Evolutionary conservation across 1,284 basidiomycete species (phyloP).

Genomic region (Trichosporon inkin): DNA sequence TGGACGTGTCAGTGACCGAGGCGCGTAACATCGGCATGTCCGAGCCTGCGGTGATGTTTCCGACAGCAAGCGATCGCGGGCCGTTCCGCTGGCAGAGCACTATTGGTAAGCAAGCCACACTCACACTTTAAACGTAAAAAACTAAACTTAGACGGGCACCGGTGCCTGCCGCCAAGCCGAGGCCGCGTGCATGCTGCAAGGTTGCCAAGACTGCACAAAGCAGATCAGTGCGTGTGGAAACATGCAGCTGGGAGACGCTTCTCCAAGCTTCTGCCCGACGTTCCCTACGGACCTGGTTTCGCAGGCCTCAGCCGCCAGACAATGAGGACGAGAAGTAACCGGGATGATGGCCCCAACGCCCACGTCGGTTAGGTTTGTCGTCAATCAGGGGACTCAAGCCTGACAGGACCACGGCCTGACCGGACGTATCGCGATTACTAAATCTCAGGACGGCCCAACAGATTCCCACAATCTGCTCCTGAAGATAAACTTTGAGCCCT

Average conservation of each 20-base stretch:
- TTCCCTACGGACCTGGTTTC: no score
- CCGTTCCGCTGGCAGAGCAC: no score
- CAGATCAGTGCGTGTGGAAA: not conserved
- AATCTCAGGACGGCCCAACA: not conserved
- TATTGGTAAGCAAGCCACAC: not conserved
- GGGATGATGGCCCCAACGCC: not conserved
- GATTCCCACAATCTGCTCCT: not conserved
- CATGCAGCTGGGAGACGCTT: no score
- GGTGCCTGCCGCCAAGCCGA: constrained; percentile 3
- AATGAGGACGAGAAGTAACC: not conserved
- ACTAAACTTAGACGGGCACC: not conserved
- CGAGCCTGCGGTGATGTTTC: not conserved
- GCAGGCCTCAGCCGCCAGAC: not conserved
- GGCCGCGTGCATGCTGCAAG: not conserved
- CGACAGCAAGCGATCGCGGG: no score
- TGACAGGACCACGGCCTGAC: not conserved
- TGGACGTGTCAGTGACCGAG: no score
- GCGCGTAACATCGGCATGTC: not conserved
- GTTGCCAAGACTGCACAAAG: not conserved
- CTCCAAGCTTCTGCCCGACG: no score
- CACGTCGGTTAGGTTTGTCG: not conserved
- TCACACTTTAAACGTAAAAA: constrained; percentile 9
- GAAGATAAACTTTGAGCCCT: not conserved
- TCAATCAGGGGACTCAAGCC: not conserved
- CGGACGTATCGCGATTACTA: not conserved